These are phyloP conservation scores for Populus hybrid DNA, from an alignment of 441 rosid species.

Conservation along the genomic window DNA sequence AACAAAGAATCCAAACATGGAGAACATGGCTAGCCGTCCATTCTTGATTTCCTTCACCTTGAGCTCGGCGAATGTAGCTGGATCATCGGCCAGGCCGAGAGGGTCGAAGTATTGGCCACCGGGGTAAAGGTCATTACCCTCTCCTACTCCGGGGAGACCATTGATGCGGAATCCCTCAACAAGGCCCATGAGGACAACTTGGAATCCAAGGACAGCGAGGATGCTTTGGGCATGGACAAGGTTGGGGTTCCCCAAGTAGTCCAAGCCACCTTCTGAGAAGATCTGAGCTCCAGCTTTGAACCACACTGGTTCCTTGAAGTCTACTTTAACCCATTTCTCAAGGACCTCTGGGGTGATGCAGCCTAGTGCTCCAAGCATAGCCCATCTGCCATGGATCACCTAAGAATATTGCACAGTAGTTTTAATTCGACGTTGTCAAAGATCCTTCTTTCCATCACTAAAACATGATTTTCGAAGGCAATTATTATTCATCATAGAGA, in stretches of 20 bases:
- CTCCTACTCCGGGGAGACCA: slow-evolving; percentile 87
- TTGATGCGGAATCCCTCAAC: slow-evolving; percentile 94
- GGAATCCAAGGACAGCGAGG: slow-evolving; percentile 80
- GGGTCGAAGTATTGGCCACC: slow-evolving; percentile 94
- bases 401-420: neutral
- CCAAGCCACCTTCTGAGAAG: slow-evolving; percentile 93
- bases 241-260: slow-evolving; percentile 96
- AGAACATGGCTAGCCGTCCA: slow-evolving; percentile 92
- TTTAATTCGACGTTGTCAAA: neutral
- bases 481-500: neutral
- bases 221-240: slow-evolving; percentile 96
- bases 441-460: neutral
- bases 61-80: slow-evolving; percentile 80
- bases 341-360: slow-evolving; percentile 94
- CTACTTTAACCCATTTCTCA: slow-evolving; percentile 74
- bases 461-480: neutral
- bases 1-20: slow-evolving; percentile 96
- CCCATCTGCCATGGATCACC: slow-evolving; percentile 97
- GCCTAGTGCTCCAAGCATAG: slow-evolving; percentile 92
- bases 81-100: slow-evolving; percentile 83
- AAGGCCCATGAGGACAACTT: slow-evolving; percentile 81
- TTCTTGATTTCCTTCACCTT: slow-evolving; percentile 97
- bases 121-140: slow-evolving; percentile 88
- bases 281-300: slow-evolving; percentile 98
- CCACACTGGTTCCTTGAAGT: slow-evolving; percentile 94